phyloP scores from a whole-genome alignment of 306 rosid genomes.

The Dicorynia guianensis region DNA sequence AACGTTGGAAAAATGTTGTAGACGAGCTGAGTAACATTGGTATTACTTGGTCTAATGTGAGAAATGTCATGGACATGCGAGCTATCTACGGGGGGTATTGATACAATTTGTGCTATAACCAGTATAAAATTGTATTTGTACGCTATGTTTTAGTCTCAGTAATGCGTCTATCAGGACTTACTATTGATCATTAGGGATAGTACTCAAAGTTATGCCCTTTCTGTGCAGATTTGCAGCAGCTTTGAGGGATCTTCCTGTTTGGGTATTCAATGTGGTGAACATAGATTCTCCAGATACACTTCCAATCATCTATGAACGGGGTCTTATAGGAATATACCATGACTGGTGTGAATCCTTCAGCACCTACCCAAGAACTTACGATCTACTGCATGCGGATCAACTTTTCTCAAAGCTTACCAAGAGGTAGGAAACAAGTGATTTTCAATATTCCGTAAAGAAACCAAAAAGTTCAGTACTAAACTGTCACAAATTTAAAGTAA shows the following conservation, averaged over 20 bases:
- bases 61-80: slow-evolving; percentile 90
- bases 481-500: too few species aligned
- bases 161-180: not conserved
- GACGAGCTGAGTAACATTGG: slow-evolving; percentile 63
- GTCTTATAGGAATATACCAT: slow-evolving; percentile 86
- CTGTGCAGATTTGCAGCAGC: slow-evolving; percentile 80
- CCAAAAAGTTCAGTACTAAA: too few species aligned
- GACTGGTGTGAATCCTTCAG: slow-evolving; percentile 95
- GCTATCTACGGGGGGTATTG: slow-evolving; percentile 78
- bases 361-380: slow-evolving; percentile 85
- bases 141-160: not conserved
- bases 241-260: slow-evolving; percentile 64
- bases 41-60: slow-evolving; percentile 71
- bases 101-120: not conserved
- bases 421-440: slow-evolving; percentile 52
- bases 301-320: slow-evolving; percentile 79
- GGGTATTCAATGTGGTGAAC: slow-evolving; percentile 88
- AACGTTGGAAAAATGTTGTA: slow-evolving; percentile 74
- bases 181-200: not conserved
- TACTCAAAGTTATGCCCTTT: not conserved
- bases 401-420: slow-evolving; percentile 74
- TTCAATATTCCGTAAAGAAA: too few species aligned
- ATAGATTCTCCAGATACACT: slow-evolving; percentile 78
- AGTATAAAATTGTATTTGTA: not conserved
- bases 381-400: slow-evolving; percentile 79